Evolutionary conservation across 176 grass and related monocot genomes (phyloP).

Genomic region (Triticum urartu): DNA sequence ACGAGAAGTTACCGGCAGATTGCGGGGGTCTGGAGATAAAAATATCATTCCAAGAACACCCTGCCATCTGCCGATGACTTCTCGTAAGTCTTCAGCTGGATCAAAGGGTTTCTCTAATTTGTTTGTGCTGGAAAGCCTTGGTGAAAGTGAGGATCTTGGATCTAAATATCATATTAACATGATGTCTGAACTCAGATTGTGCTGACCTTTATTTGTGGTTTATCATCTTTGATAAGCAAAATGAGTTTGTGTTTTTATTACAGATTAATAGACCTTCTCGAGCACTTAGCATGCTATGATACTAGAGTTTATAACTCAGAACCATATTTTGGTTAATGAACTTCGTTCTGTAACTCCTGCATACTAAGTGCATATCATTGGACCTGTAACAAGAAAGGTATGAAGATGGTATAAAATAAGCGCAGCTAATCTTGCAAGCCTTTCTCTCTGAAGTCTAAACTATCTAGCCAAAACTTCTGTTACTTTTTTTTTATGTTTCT

Average conservation of each 20-base stretch:
- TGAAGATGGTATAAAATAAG: not conserved
- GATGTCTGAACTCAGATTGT: not conserved
- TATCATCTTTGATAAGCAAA: not conserved
- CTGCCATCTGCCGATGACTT: slow-evolving; percentile 6
- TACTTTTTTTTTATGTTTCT: not conserved
- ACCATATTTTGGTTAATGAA: not conserved
- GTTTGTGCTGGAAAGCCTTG: not conserved
- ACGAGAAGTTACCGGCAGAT: slow-evolving; percentile 9
- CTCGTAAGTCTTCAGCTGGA: not conserved
- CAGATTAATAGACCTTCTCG: not conserved
- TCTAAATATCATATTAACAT: not conserved
- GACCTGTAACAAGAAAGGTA: not conserved
- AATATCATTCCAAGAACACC: not conserved
- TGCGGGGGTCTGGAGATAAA: not conserved
- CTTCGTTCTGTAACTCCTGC: not conserved
- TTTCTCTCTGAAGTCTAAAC: not conserved
- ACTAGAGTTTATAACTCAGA: not conserved
- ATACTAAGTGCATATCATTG: not conserved
- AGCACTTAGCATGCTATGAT: not conserved
- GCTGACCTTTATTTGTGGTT: not conserved
- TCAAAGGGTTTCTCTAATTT: not conserved
- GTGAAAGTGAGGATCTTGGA: not conserved
- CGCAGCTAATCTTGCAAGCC: not conserved
- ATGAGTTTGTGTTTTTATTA: not conserved
- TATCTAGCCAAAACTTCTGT: not conserved